These are phyloP conservation scores for Leccinum fallax DNA, from an alignment of 1,284 basidiomycete species.

Conservation along the genomic window DNA sequence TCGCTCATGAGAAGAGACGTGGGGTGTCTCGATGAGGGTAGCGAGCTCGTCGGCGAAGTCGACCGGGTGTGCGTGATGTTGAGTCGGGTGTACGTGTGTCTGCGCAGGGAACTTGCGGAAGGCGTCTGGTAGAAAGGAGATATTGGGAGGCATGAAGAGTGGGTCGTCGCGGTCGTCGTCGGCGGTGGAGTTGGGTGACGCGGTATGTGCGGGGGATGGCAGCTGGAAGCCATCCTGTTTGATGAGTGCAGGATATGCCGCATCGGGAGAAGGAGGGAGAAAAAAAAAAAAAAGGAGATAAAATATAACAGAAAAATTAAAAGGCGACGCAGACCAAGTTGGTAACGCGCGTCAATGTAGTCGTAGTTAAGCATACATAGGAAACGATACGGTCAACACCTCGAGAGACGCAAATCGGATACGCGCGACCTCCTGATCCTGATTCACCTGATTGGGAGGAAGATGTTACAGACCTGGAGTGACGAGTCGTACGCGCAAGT, in stretches of 20 bases:
- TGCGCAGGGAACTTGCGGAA: conserved; percentile 50
- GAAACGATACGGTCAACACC: too few relatives aligned
- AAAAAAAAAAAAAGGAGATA: too few relatives aligned
- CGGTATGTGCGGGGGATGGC: conserved; percentile 47
- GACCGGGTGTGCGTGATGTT: conserved; percentile 34
- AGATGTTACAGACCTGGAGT: too few relatives aligned
- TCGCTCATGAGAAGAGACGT: conserved; percentile 43
- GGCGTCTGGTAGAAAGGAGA: conserved; percentile 48
- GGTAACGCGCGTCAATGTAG: too few relatives aligned
- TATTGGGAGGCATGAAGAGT: conserved; percentile 45
- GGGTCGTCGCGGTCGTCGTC: conserved; percentile 31
- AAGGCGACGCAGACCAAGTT: too few relatives aligned
- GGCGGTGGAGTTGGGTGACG: conserved; percentile 34
- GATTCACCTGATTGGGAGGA: too few relatives aligned
- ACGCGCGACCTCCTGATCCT: too few relatives aligned
- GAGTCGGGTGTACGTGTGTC: conserved; percentile 15
- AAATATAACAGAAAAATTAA: too few relatives aligned
- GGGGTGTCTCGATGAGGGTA: conserved; percentile 49
- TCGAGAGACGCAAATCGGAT: too few relatives aligned
- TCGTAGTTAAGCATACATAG: too few relatives aligned
- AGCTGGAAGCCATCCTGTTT: conserved; percentile 68
- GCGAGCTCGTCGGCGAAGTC: conserved; percentile 69
- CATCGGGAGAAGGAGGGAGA: too few relatives aligned
- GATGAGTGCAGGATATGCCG: conserved; percentile 28
- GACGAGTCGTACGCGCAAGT: too few relatives aligned